A percentile compares a stretch with the other conserved stretches of the same genome.
phyloP scores from a whole-genome alignment of 1,139 yeast genomes.

The Tardiomyces depauwii region DNA sequence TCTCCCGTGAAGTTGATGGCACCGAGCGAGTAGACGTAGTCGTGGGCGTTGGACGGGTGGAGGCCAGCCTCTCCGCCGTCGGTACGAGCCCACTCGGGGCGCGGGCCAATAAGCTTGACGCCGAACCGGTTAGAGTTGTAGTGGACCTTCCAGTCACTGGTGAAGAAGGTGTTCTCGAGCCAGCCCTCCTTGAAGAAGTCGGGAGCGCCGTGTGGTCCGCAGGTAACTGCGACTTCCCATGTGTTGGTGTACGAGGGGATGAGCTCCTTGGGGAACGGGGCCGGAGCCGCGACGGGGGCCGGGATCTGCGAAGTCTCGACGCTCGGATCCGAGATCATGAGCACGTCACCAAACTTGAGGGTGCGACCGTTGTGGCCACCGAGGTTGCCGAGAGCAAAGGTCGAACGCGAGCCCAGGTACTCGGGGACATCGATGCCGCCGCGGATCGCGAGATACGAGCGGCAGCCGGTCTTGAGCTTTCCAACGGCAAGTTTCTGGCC shows the following conservation, averaged over 20 bases:
- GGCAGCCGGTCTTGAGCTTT: constrained; percentile 68
- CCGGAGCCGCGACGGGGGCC: constrained; percentile 55
- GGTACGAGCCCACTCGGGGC: constrained; percentile 92
- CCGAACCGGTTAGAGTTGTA: constrained; percentile 96
- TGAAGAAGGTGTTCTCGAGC: constrained; percentile 54
- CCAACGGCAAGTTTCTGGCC: constrained; percentile 80
- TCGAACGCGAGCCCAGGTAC: constrained; percentile 91
- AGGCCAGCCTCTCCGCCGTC: constrained; percentile 98
- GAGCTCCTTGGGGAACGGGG: constrained; percentile 38
- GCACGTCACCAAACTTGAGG: constrained; percentile 82
- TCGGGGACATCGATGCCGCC: constrained; percentile 93
- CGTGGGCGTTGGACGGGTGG: constrained; percentile 97
- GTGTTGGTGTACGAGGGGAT: constrained; percentile 47
- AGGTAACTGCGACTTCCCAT: constrained; percentile 87
- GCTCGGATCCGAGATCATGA: constrained; percentile 72
- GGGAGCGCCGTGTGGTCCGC: constrained; percentile 97
- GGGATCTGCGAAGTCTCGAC: constrained; percentile 60
- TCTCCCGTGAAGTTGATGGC: constrained; percentile 97
- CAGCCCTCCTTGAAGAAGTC: constrained; percentile 80
- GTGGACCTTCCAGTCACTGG: constrained; percentile 82
- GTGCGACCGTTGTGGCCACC: constrained; percentile 95
- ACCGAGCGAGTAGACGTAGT: constrained; percentile 91
- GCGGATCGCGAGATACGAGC: constrained; percentile 80
- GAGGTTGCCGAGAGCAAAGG: constrained; percentile 86
- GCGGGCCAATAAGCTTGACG: constrained; percentile 88